Percentiles rank a stretch among this genome's conserved stretches.
Conservation (phyloP, 805 yeast species). For the Ogataea methylovora region DNA sequence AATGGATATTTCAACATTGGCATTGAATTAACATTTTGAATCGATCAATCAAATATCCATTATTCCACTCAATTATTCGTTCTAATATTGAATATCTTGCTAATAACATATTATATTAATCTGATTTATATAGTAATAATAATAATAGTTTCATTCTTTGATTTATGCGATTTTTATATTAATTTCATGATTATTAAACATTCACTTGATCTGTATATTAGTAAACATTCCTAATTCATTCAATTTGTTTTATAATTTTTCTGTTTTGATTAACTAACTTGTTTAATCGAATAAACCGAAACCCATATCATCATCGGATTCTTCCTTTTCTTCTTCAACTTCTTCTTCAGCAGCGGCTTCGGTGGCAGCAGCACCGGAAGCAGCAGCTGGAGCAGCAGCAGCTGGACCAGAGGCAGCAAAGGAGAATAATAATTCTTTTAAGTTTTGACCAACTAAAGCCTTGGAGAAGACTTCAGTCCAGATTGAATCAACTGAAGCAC, state of each 20-base stretch:
- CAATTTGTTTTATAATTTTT: background rate
- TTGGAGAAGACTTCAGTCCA: slow-evolving; percentile 87
- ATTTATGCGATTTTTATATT: background rate
- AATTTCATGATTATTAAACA: background rate
- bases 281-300: slow-evolving; percentile 86
- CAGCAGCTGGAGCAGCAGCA: slow-evolving; percentile 58
- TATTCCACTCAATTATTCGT: too few relatives aligned
- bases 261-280: slow-evolving; percentile 1
- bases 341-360: slow-evolving; percentile 57
- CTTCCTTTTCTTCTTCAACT: slow-evolving; percentile 45
- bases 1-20: too few relatives aligned
- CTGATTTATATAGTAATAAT: background rate
- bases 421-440: slow-evolving; percentile 58
- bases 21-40: too few relatives aligned
- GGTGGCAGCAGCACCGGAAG: slow-evolving; percentile 54
- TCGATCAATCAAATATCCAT: too few relatives aligned
- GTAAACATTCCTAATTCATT: too few relatives aligned
- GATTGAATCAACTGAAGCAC: slow-evolving; percentile 71
- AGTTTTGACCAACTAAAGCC: slow-evolving; percentile 78
- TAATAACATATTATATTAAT: too few relatives aligned
- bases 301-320: slow-evolving; percentile 84
- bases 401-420: slow-evolving; percentile 71
- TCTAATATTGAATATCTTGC: too few relatives aligned
- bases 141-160: background rate
- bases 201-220: too few relatives aligned